Percentiles rank a stretch among this genome's conserved stretches.
These are phyloP conservation scores for Beauveria asiatica DNA, from an alignment of 2,329 filamentous ascomycete genomes.

Conservation along the genomic window DNA sequence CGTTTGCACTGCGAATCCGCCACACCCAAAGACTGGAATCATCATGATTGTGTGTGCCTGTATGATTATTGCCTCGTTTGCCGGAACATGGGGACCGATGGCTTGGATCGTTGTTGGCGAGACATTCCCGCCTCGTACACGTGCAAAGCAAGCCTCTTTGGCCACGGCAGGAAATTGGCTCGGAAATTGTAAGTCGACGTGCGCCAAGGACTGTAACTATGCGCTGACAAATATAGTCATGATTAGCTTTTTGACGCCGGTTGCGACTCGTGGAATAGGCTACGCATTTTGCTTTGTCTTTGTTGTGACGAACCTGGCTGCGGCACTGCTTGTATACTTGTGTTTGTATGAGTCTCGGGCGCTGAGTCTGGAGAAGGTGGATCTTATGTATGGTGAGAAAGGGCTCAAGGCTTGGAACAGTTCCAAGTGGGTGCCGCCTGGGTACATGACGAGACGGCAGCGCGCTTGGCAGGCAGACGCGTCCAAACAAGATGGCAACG, in stretches of 20 bases:
- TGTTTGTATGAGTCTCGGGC: conserved; percentile 59
- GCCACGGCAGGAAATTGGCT: conserved; percentile 48
- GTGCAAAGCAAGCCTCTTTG: conserved; percentile 46
- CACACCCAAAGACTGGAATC: conserved; percentile 45
- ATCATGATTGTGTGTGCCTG: conserved; percentile 66
- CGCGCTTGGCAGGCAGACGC: conserved; percentile 18
- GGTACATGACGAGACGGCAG: conserved; percentile 33
- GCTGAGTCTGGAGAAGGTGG: conserved; percentile 62
- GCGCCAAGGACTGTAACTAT: neutral
- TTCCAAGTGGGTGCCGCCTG: conserved; percentile 40
- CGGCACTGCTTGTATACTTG: conserved; percentile 55
- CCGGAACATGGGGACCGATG: conserved; percentile 60
- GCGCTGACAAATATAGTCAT: conserved; percentile 35
- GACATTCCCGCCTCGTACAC: conserved; percentile 51
- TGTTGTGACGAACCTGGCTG: conserved; percentile 51
- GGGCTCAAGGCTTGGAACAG: conserved; percentile 54
- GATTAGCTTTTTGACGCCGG: conserved; percentile 59
- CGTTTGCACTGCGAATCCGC: conserved; percentile 40
- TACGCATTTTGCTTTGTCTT: conserved; percentile 61
- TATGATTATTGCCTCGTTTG: conserved; percentile 68
- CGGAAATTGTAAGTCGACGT: conserved; percentile 42
- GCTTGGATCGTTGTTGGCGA: conserved; percentile 62
- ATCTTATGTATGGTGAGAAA: conserved; percentile 57
- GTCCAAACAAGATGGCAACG: neutral
- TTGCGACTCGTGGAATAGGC: conserved; percentile 52